These are phyloP conservation scores for Eutrema japonicum DNA, from an alignment of 345 rosid genomes.

Conservation along the genomic window DNA sequence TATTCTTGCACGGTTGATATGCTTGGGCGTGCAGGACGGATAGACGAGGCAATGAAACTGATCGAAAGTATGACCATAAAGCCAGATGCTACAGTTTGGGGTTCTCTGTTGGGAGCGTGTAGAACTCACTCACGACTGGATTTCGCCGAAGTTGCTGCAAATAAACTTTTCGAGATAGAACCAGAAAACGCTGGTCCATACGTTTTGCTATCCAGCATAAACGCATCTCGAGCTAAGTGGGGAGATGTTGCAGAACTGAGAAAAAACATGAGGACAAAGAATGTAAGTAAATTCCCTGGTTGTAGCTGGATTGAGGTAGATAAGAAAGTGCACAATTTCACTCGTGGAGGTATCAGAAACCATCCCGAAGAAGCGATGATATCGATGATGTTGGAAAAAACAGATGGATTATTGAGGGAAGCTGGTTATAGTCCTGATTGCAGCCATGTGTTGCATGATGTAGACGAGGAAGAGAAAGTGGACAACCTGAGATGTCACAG, in stretches of 20 bases:
- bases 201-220: conserved; percentile 68
- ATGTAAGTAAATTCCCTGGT: conserved; percentile 70
- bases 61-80: conserved; percentile 67
- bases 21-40: conserved; percentile 76
- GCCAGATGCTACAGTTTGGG: conserved; percentile 86
- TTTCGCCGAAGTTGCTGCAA: conserved; percentile 77
- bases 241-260: conserved; percentile 62
- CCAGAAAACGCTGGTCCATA: conserved; percentile 75
- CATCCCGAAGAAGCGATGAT: conserved; percentile 65
- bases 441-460: conserved; percentile 76
- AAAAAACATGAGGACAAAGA: conserved; percentile 54
- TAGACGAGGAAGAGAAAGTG: conserved; percentile 81
- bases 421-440: conserved; percentile 78
- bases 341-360: conserved; percentile 56
- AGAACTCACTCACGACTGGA: conserved; percentile 64
- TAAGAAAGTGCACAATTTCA: conserved; percentile 72
- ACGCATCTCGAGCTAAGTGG: conserved; percentile 73
- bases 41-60: conserved; percentile 66
- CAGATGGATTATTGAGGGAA: conserved; percentile 64
- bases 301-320: conserved; percentile 81
- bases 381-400: conserved; percentile 54
- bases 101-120: conserved; percentile 80
- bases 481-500: conserved; percentile 68
- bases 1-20: conserved; percentile 86
- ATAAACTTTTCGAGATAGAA: conserved; percentile 64